Percentiles rank a stretch among this genome's conserved stretches.
Conservation (phyloP, 2,329 filamentous ascomycete species). For the Fusarium robinianum region DNA sequence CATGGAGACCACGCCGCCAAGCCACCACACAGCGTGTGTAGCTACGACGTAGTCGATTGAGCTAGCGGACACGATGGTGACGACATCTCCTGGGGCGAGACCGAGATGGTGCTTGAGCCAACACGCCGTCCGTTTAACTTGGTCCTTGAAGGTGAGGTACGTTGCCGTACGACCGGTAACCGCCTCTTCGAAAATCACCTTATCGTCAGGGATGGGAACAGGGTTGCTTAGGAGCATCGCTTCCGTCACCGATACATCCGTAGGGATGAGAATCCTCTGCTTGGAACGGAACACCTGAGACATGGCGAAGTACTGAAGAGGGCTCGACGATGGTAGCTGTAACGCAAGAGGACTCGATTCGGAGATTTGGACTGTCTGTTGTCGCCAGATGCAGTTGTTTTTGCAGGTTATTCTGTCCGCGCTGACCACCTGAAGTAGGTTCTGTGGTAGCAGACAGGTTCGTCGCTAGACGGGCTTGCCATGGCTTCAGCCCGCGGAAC, state of each 20-base stretch:
- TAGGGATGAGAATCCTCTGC: background rate
- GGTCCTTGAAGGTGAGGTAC: background rate
- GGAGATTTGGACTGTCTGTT: too few species aligned
- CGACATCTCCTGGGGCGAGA: background rate
- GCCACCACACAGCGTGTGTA: background rate
- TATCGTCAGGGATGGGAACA: conserved; percentile 1
- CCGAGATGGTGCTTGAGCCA: background rate
- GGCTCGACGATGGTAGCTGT: background rate
- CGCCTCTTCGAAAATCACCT: conserved; percentile 1
- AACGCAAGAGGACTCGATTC: too few species aligned
- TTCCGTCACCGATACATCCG: background rate
- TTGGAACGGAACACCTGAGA: conserved; percentile 1
- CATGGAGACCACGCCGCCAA: background rate
- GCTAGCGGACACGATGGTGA: background rate
- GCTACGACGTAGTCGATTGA: conserved; percentile 1
- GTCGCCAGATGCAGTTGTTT: too few species aligned
- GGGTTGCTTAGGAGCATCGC: background rate
- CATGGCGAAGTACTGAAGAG: background rate
- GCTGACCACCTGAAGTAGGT: too few species aligned
- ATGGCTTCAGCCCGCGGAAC: background rate
- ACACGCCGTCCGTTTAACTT: background rate
- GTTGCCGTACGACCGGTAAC: background rate
- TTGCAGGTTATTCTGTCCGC: too few species aligned
- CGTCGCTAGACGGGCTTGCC: too few species aligned
- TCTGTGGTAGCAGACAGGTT: too few species aligned